Percentiles rank a stretch among this genome's conserved stretches.
Conservation (phyloP, 2,329 filamentous ascomycete species). For the Epichloe gansuensis region DNA sequence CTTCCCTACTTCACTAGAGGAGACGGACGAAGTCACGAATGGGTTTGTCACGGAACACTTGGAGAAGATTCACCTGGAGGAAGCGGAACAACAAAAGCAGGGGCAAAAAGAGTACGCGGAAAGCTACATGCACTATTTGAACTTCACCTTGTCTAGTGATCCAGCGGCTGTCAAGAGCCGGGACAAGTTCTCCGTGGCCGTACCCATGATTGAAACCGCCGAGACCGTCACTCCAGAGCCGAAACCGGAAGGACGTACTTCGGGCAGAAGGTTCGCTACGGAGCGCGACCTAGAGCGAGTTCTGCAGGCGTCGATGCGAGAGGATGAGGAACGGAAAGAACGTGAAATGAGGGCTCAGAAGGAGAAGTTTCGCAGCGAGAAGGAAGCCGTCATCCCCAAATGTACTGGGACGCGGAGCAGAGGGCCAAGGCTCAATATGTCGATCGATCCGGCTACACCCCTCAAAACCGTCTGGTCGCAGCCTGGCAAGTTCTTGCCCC, state of each 20-base stretch:
- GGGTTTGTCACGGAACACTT: constrained; percentile 35
- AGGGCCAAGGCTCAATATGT: constrained; percentile 46
- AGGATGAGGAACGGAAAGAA: constrained; percentile 59
- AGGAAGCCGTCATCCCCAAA: constrained; percentile 61
- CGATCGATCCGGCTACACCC: constrained; percentile 53
- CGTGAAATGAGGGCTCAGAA: constrained; percentile 52
- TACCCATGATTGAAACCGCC: constrained; percentile 22
- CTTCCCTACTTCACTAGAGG: constrained; percentile 28
- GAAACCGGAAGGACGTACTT: constrained; percentile 43
- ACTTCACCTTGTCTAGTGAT: constrained; percentile 44
- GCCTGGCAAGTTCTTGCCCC: constrained; percentile 63
- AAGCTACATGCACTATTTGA: constrained; percentile 40
- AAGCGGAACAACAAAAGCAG: constrained; percentile 25
- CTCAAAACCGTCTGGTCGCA: constrained; percentile 53
- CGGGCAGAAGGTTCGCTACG: constrained; percentile 49
- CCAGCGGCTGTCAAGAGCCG: constrained; percentile 42
- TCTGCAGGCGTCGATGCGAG: constrained; percentile 57
- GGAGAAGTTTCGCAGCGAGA: constrained; percentile 61
- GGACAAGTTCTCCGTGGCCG: constrained; percentile 36
- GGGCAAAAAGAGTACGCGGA: constrained; percentile 30
- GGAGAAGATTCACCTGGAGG: constrained; percentile 26
- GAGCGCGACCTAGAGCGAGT: constrained; percentile 64
- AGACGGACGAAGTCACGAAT: constrained; percentile 27
- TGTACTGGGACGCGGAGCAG: constrained; percentile 52
- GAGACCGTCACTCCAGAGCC: constrained; percentile 36